These are phyloP conservation scores for Acmispon strigosus DNA, from an alignment of 306 rosid genomes.

Conservation along the genomic window DNA sequence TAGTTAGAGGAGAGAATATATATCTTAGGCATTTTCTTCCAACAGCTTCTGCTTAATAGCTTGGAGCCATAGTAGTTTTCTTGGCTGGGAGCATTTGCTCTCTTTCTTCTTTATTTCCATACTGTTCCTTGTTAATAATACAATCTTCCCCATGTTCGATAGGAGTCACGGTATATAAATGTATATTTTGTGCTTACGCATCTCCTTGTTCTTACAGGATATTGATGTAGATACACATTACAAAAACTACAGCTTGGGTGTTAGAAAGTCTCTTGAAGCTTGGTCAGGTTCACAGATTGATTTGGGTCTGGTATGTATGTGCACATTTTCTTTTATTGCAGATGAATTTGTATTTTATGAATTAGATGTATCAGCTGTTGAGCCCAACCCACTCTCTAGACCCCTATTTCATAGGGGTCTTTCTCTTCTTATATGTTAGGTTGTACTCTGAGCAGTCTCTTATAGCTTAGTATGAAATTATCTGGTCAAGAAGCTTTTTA, in stretches of 20 bases:
- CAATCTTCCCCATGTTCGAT: too few species aligned
- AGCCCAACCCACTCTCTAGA: too few species aligned
- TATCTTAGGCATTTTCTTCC: too few species aligned
- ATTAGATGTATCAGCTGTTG: neutral
- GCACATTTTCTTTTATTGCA: neutral
- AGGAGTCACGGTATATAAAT: neutral
- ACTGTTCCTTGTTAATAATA: too few species aligned
- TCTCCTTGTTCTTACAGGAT: constrained; percentile 47
- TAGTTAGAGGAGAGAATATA: too few species aligned
- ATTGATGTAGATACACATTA: constrained; percentile 61
- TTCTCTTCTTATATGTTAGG: too few species aligned
- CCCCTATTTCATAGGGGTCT: too few species aligned
- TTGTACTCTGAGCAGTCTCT: neutral
- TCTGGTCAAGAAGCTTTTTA: constrained; percentile 1
- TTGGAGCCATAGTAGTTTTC: too few species aligned
- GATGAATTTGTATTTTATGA: constrained; percentile 1
- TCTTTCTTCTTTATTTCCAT: too few species aligned
- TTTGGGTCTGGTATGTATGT: constrained; percentile 77
- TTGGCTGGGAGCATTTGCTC: too few species aligned
- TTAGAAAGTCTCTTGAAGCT: constrained; percentile 85
- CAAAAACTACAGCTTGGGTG: constrained; percentile 51
- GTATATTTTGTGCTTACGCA: neutral
- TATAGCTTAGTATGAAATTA: neutral
- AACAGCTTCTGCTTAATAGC: too few species aligned
- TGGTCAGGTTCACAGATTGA: constrained; percentile 89